phyloP scores from a whole-genome alignment of 768 basidiomycete genomes.

The Lepiota venenata region DNA sequence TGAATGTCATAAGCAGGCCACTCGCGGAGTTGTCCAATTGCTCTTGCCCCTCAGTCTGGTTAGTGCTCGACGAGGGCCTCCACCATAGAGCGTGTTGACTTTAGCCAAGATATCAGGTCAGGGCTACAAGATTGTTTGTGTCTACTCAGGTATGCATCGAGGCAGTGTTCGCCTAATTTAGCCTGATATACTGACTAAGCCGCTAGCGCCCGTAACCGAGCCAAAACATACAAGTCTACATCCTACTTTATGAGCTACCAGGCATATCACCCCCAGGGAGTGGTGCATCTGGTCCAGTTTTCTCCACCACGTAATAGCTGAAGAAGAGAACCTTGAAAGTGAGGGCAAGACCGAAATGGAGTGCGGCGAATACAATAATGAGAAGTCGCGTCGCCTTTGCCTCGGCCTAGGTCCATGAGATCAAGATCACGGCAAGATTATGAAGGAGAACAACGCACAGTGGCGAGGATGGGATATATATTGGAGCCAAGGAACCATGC shows the following conservation, averaged over 20 bases:
- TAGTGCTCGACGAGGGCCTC: no score
- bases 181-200: no score
- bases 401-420: conserved; percentile 56
- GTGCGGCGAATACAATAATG: conserved; percentile 65
- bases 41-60: no score
- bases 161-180: no score
- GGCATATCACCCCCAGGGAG: conserved; percentile 38
- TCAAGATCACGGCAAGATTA: not conserved
- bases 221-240: not conserved
- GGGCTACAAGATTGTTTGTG: no score
- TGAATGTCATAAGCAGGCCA: no score
- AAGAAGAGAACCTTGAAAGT: conserved; percentile 80
- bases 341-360: conserved; percentile 81
- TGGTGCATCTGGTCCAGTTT: conserved; percentile 38
- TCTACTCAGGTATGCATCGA: no score
- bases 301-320: conserved; percentile 46
- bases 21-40: no score
- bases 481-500: conserved; percentile 85
- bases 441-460: conserved; percentile 44
- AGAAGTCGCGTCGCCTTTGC: conserved; percentile 83
- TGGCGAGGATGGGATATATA: conserved; percentile 86
- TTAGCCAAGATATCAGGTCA: no score
- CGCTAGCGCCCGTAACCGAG: no score
- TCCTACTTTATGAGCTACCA: conserved; percentile 16
- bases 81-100: no score